Evolutionary conservation across 2,329 filamentous ascomycete species (phyloP), one percentile per base, ranked within the genome.

Genomic region (Scortechinia acanthostroma): DNA sequence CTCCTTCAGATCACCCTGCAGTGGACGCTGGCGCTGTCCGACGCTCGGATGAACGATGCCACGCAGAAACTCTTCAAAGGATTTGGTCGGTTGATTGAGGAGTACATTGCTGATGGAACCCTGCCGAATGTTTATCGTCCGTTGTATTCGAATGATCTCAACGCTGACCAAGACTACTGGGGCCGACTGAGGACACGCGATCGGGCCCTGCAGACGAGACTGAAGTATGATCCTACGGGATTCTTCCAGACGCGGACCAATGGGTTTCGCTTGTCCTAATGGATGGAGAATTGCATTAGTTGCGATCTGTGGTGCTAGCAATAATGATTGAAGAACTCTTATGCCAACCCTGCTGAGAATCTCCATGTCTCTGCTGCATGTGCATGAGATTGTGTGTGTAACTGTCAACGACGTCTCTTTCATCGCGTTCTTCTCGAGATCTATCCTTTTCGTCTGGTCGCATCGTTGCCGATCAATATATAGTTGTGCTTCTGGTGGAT

Each of bases 1-100:
- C 58, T 71, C 33, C 48, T 71, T 21, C 66, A 70, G 58, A 51
- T 69, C 23, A 65, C 69, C 52, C 70, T 67, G 51, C 64, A 60
- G 48, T 69, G n/a, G n/a, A n/a, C n/a, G 64, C 51, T 40, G 53
- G 20, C 47, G 48, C 21, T 52, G 54, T 40, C 20, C 45, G 58
- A 58, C 43, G 45, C 45, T 17, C 46, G 47, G 21, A 55, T 68
- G 42, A 63, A 66, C 43, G 35, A 43, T 14, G 57, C 58, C 10
- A 66, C 66, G 63, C 53, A 56, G 45, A 52, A 20, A 61, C 62
- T 15, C 67, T 66, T 42, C 46, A 47, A 10, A 64, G 64, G 2
- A 52, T 66, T 42, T 45, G 50, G 28, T 47, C 52, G n/a, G 19
- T 48, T 56, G n/a, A 58, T 62, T 3, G 35, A 53, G 44, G 51